Evolutionary conservation across 192 early-diverging fungal species (phyloP), one percentile per base, ranked within the genome.

Genomic region (Umbelopsis ramanniana): DNA sequence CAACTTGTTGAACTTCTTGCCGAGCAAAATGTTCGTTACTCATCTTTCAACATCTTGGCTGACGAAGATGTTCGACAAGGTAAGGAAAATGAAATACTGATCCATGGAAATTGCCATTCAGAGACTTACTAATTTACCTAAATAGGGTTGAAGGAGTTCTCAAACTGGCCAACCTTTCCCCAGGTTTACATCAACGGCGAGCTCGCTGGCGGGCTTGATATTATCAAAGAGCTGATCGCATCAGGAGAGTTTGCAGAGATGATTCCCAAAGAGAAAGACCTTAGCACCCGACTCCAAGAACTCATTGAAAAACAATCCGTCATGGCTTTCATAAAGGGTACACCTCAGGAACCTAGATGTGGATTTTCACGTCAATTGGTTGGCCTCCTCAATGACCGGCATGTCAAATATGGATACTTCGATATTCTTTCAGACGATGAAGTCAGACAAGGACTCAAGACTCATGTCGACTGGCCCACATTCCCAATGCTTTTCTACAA

Each of bases 251-350:
- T 98, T 70, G 89, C 93, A 71, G 81, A 86, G 48, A 70, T 95
- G 67, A 79, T 98, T 66, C 72, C 88, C 69, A 90, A 96, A 82
- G 87, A 96, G 69, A 88, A 90, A 77, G 87, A 89, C 72, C 80
- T 94, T 22, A 87, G 89, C 79, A 89, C 85, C 3, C 90, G 93
- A 21, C 85, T 94, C 37, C 86, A 91, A 63, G 89, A 89, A 35
- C 80, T 93, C 11, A 85, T 90, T 43, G 77, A 86, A 71, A 87
- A 89, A 48, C 83, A 89, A 2, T 85, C 89, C 15, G 88, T 98
- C 19, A 96, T 98, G 95, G 81, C 96, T n/a, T 97, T 97, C 79
- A 96, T 98, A 72, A 98, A 98, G 80, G 97, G 97, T 33, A 95
- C 93, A 15, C 94, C 97, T 12, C 82, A 86, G 19, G 87, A 90